Conservation (phyloP, 805 yeast genomes). For the Suhomyces sp. region DNA sequence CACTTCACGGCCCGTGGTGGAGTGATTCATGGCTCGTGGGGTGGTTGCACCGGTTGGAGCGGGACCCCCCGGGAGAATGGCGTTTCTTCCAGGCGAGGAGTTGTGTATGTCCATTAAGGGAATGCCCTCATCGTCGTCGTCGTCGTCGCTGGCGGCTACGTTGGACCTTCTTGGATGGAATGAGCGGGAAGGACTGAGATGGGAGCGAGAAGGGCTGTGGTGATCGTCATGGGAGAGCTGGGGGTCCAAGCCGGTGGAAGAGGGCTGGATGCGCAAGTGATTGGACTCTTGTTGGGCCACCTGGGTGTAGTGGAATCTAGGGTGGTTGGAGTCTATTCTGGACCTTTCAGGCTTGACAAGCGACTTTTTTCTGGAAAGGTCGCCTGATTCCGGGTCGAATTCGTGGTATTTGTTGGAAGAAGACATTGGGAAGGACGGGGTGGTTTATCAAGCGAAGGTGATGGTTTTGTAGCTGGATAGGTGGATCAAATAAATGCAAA, state of each 20-base stretch:
- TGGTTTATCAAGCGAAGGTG: no score
- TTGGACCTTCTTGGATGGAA: constrained; percentile 4
- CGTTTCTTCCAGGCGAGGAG: constrained; percentile 11
- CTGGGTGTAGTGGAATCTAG: constrained; percentile 75
- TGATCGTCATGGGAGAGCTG: constrained; percentile 27
- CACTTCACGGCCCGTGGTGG: constrained; percentile 44
- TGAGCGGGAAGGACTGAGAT: constrained; percentile 4
- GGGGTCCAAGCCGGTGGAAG: constrained; percentile 71
- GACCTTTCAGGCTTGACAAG: constrained; percentile 85
- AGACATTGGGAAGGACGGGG: no score
- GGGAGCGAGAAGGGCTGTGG: constrained; percentile 15
- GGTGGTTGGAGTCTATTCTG: constrained; percentile 61
- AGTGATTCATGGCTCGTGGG: constrained; percentile 2
- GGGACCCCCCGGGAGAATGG: neutral
- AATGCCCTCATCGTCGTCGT: constrained; percentile 39
- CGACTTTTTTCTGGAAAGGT: constrained; percentile 56
- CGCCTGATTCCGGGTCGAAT: constrained; percentile 43
- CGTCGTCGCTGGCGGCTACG: constrained; percentile 8
- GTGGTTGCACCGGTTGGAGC: neutral
- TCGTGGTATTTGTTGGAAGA: constrained; percentile 32
- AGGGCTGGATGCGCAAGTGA: constrained; percentile 64
- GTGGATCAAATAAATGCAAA: no score
- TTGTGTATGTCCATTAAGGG: constrained; percentile 42
- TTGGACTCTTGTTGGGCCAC: constrained; percentile 65
- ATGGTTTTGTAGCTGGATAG: no score